phyloP scores from a whole-genome alignment of 768 basidiomycete genomes.

The Amanita rubescens region DNA sequence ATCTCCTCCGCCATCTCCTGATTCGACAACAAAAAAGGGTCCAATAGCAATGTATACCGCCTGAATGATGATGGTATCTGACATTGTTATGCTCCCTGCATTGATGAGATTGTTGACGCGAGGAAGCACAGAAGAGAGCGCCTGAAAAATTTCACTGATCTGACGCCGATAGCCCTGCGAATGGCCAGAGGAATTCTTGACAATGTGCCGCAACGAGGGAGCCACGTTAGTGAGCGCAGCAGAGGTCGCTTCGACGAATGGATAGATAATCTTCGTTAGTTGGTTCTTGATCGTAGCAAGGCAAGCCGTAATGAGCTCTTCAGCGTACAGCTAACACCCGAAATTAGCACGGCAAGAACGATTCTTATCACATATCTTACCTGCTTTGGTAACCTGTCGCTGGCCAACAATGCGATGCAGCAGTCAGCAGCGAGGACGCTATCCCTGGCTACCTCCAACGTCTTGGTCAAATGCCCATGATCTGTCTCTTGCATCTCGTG shows the following conservation, averaged over 20 bases:
- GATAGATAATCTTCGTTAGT: slow-evolving; percentile 73
- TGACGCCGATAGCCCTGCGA: slow-evolving; percentile 35
- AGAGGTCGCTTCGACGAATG: slow-evolving; percentile 69
- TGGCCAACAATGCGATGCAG: slow-evolving; percentile 67
- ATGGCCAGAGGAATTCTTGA: slow-evolving; percentile 31
- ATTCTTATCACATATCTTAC: slow-evolving; percentile 32
- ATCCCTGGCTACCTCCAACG: slow-evolving; percentile 58
- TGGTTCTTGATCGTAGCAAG: slow-evolving; percentile 73
- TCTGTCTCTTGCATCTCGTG: slow-evolving; percentile 34
- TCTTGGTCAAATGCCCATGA: slow-evolving; percentile 41
- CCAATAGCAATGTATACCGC: slow-evolving; percentile 91
- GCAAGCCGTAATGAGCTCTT: slow-evolving; percentile 83
- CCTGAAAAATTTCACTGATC: slow-evolving; percentile 66
- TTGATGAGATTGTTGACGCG: slow-evolving; percentile 69
- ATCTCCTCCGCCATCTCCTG: slow-evolving; percentile 30
- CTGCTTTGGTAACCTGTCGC: slow-evolving; percentile 81
- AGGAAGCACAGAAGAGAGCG: slow-evolving; percentile 63
- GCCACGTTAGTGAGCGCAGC: slow-evolving; percentile 28
- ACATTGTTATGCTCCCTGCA: slow-evolving; percentile 70
- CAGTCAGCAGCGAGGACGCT: slow-evolving; percentile 82
- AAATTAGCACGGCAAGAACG: not conserved
- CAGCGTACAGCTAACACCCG: slow-evolving; percentile 76
- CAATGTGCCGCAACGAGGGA: slow-evolving; percentile 44
- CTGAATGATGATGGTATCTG: slow-evolving; percentile 87
- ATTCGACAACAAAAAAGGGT: slow-evolving; percentile 87